Percentiles rank a stretch among this genome's conserved stretches.
These are phyloP conservation scores for Cadophora malorum DNA, from an alignment of 2,329 filamentous ascomycete genomes.

Conservation along the genomic window DNA sequence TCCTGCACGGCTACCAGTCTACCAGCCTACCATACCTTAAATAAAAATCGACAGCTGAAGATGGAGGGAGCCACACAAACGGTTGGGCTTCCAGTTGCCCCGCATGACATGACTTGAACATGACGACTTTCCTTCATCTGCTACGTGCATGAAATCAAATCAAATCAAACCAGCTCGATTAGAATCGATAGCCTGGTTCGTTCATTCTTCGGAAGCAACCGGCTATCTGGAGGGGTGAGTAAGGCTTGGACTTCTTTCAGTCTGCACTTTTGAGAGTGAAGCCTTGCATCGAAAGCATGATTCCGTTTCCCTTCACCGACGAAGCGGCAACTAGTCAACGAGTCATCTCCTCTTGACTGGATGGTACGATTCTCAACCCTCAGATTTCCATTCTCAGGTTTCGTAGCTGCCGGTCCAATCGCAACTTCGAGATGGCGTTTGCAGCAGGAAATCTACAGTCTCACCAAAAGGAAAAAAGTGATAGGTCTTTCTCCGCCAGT, in stretches of 20 bases:
- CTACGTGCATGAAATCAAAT: constrained; percentile 1
- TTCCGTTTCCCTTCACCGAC: neutral
- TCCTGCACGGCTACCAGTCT: constrained; percentile 1
- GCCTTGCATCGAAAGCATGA: constrained; percentile 1
- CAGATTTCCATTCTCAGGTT: neutral
- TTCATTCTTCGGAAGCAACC: neutral
- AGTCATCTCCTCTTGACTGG: neutral
- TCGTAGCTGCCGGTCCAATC: neutral
- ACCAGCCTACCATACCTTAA: neutral
- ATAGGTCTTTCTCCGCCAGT: neutral
- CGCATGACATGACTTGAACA: neutral
- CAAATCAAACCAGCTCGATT: neutral
- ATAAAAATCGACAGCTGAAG: neutral
- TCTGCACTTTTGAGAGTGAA: constrained; percentile 2
- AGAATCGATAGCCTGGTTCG: neutral
- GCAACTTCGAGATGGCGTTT: neutral
- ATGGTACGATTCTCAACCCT: neutral
- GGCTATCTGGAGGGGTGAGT: neutral
- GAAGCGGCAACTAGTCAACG: neutral
- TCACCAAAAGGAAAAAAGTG: neutral
- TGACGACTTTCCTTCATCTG: neutral
- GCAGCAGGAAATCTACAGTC: neutral
- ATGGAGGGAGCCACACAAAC: neutral
- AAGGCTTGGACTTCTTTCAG: neutral
- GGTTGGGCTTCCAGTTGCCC: neutral